Percentiles rank a stretch among this genome's conserved stretches.
phyloP scores from a whole-genome alignment of 805 yeast species.

The Vanderwaltozyma polyspora region DNA sequence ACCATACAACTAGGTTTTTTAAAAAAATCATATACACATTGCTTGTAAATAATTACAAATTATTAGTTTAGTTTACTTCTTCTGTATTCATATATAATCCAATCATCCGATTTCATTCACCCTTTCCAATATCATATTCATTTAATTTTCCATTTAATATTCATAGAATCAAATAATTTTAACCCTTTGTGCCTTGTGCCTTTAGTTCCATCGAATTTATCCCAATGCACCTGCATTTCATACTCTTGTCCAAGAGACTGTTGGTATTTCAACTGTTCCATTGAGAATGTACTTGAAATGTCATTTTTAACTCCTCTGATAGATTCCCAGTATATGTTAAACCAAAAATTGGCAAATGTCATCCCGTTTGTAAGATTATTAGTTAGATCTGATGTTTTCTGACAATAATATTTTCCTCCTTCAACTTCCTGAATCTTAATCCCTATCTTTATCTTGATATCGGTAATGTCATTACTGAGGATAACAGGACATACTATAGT shows the following conservation, averaged over 20 bases:
- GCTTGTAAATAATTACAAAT: neutral
- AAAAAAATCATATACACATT: no score
- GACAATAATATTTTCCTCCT: no score
- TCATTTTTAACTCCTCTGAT: slow-evolving; percentile 10
- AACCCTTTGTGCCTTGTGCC: slow-evolving; percentile 49
- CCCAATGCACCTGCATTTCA: slow-evolving; percentile 29
- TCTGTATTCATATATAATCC: neutral
- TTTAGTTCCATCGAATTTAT: slow-evolving; percentile 53
- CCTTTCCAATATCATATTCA: no score
- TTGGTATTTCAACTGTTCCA: slow-evolving; percentile 10
- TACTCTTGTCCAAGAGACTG: slow-evolving; percentile 10
- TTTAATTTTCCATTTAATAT: slow-evolving; percentile 23
- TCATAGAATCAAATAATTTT: slow-evolving; percentile 40
- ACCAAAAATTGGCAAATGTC: slow-evolving; percentile 30
- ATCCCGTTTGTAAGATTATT: slow-evolving; percentile 10
- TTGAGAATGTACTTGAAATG: slow-evolving; percentile 5
- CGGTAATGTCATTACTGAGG: no score
- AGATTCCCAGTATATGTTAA: slow-evolving; percentile 36
- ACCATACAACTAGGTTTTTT: slow-evolving; percentile 28
- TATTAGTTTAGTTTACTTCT: neutral
- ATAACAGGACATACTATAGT: no score
- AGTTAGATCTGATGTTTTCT: no score
- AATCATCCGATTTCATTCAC: neutral
- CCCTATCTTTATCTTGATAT: no score
- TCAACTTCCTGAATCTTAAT: no score